phyloP scores from a whole-genome alignment of 495 filamentous ascomycete species.

The Talaromyces borbonicus region DNA sequence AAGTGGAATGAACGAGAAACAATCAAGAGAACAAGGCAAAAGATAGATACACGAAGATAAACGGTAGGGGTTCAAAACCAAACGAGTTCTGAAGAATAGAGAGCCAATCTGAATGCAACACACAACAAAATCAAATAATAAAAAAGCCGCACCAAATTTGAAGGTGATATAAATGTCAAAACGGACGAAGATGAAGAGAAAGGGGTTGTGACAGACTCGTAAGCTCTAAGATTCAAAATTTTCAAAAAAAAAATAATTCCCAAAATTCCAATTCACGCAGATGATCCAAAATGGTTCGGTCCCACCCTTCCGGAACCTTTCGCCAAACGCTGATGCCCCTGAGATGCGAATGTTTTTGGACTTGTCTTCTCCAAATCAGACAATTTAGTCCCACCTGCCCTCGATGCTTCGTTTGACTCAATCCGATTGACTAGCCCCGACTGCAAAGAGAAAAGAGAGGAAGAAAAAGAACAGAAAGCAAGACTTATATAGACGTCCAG shows the following conservation, averaged over 20 bases:
- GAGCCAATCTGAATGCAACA: constrained; percentile 5
- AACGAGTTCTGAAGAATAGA: constrained; percentile 11
- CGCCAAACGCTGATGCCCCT: constrained; percentile 5
- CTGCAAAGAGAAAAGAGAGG: constrained; percentile 6
- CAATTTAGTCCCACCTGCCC: not conserved
- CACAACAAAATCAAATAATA: not conserved
- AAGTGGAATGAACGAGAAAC: constrained; percentile 12
- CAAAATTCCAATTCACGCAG: not conserved
- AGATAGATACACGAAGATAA: constrained; percentile 15
- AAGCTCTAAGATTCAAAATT: constrained; percentile 6
- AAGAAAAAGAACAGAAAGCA: too few species aligned
- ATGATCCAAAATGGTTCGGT: constrained; percentile 1
- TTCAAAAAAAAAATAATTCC: not conserved
- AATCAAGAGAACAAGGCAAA: constrained; percentile 9
- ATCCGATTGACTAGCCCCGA: constrained; percentile 9
- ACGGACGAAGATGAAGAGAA: not conserved
- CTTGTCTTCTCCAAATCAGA: not conserved
- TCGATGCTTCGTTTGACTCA: not conserved
- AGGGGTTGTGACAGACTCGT: constrained; percentile 3
- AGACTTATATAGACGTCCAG: too few species aligned
- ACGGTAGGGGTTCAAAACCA: too few species aligned
- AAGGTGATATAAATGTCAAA: not conserved
- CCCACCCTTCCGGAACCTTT: constrained; percentile 1
- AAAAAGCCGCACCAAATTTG: constrained; percentile 8
- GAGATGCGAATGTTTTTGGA: constrained; percentile 2